Evolutionary conservation across 2,329 filamentous ascomycete species (phyloP).

Genomic region (Xenoacremonium recifei): DNA sequence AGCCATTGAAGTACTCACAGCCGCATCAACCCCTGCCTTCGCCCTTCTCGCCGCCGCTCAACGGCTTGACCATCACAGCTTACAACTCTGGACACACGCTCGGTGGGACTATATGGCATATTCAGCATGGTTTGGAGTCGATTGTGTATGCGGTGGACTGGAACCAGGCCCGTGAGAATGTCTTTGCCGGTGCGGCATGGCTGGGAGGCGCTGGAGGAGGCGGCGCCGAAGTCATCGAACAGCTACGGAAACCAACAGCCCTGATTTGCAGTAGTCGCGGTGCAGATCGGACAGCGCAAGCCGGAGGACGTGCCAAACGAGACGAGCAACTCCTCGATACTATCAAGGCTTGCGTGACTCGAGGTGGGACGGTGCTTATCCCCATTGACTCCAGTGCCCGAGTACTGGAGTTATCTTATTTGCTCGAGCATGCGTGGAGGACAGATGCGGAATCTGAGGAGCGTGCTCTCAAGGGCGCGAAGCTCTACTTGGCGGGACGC

Average conservation of each 20-base stretch:
- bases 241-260: slow-evolving; percentile 88
- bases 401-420: slow-evolving; percentile 85
- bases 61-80: slow-evolving; percentile 90
- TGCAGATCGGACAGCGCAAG: slow-evolving; percentile 66
- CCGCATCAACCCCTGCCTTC: slow-evolving; percentile 87
- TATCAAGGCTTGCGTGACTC: slow-evolving; percentile 73
- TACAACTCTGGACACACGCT: slow-evolving; percentile 96
- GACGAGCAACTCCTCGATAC: slow-evolving; percentile 84
- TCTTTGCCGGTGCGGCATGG: slow-evolving; percentile 91
- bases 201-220: slow-evolving; percentile 77
- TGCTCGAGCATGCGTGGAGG: slow-evolving; percentile 90
- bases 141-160: slow-evolving; percentile 98
- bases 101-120: slow-evolving; percentile 97
- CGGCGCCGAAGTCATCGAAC: slow-evolving; percentile 88
- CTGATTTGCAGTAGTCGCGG: slow-evolving; percentile 89
- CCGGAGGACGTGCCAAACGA: slow-evolving; percentile 73
- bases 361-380: slow-evolving; percentile 88
- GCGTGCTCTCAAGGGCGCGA: slow-evolving; percentile 51
- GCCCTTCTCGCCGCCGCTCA: slow-evolving; percentile 83
- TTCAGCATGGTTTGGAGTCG: slow-evolving; percentile 93
- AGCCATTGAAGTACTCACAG: slow-evolving; percentile 94
- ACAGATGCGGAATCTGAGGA: slow-evolving; percentile 55
- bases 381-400: slow-evolving; percentile 95
- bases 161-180: slow-evolving; percentile 97
- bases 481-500: slow-evolving; percentile 79